These are phyloP conservation scores for Gnomoniopsis smithogilvyi DNA, from an alignment of 2,329 filamentous ascomycete species.

Conservation along the genomic window DNA sequence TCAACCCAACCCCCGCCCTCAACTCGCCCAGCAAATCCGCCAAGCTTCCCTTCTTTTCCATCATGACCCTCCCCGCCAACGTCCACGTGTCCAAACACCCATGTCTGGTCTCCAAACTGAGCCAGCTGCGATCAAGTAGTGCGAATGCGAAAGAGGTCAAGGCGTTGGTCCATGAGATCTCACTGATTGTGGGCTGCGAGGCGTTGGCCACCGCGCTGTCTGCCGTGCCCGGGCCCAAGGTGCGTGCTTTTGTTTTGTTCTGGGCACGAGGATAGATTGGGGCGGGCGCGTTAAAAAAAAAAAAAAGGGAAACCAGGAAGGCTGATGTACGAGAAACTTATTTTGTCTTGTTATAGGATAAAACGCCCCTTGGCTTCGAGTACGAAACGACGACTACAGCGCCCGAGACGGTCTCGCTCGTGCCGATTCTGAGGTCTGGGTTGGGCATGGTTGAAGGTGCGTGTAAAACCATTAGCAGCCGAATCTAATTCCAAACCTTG, in stretches of 20 bases:
- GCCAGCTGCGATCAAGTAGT: conserved; percentile 74
- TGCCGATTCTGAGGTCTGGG: conserved; percentile 90
- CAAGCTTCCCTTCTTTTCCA: not conserved
- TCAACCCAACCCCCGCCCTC: no score
- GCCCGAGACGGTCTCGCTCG: conserved; percentile 69
- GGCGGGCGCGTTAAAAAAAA: not conserved
- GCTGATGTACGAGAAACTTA: not conserved
- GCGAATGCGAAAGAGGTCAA: conserved; percentile 75
- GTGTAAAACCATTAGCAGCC: no score
- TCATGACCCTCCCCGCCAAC: conserved; percentile 49
- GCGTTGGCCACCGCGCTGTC: conserved; percentile 66
- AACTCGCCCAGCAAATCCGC: not conserved
- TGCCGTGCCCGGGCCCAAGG: conserved; percentile 57
- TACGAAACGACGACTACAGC: conserved; percentile 65
- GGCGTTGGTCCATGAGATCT: conserved; percentile 79
- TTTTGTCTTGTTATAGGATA: conserved; percentile 49
- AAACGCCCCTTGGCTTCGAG: conserved; percentile 73
- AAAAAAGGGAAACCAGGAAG: not conserved
- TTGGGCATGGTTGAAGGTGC: conserved; percentile 84
- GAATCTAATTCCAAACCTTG: no score
- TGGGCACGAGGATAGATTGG: not conserved
- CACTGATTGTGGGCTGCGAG: conserved; percentile 77
- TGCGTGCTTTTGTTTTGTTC: conserved; percentile 43
- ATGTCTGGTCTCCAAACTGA: conserved; percentile 83
- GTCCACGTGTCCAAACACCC: conserved; percentile 83